Evolutionary conservation across 352 stramenopile genomes (phyloP), one percentile per base, ranked within the genome.

Genomic region (Pythium aquatile): DNA sequence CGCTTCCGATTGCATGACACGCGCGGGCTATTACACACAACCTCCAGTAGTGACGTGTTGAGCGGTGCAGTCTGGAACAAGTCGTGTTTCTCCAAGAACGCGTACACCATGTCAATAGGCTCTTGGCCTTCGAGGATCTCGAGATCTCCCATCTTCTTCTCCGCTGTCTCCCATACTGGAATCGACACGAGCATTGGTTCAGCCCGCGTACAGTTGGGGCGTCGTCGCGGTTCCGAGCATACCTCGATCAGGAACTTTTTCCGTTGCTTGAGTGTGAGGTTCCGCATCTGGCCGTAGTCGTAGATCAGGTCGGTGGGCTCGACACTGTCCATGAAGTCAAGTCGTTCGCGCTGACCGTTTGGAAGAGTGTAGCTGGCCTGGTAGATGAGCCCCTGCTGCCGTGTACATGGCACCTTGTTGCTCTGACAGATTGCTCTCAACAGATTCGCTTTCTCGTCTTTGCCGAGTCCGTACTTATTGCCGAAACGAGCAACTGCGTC

Each of bases 1-100:
- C 74, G 66, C 51, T 58, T 63, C 6, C 85, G 85, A 9, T 51
- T 65, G 58, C 85, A 94, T 10, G 68, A 66, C 24, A 93, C 82
- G 30, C 83, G 76, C 58, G 83, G 84, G 68, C 68, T 90, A 59
- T 88, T 90, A 70, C 85, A 94, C 9, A 89, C 82, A 13, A 87
- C 66, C 60, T 86, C 68, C 2, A 87, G 61, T 24, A 94, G 59
- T 9, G 80, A 81, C 48, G 79, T 89, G 74, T 94, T 94, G 57
- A 94, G 68, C 46, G 85, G 85, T 30, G 72, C 83, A 5, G 85
- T 90, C 62, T 94, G 85, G 65, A 94, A 92, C 28, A 94, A 53
- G 48, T 94, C 85, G 70, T 94, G 85, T 58, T 94, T 94, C 48
- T 94, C 85, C 58, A 94, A 77, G 55, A 94, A 94, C 17, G 85